Evolutionary conservation across 345 rosid genomes (phyloP), one percentile per base, ranked within the genome.

Genomic region (Melastoma malabathricum): DNA sequence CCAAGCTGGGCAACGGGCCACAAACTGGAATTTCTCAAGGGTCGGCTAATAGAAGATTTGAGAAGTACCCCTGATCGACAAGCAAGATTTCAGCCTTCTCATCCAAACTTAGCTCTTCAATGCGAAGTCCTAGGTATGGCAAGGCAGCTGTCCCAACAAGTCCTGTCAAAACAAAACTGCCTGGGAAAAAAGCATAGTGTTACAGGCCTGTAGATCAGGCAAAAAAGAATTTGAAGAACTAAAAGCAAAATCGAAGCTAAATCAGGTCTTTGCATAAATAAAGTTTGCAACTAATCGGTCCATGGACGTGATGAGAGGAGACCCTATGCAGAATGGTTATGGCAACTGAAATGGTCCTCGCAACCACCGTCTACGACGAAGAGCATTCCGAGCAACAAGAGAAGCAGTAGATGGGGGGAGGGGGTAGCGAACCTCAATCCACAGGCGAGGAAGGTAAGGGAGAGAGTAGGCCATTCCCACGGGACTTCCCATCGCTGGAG

Each of bases 141-240:
- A 84, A 47, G 20, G 70, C 81, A 0, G 79, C 80, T 15, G 78
- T 51, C 77, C 80, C 92, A 10, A 70, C 72, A 59, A 89, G 63
- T 29, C 95, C 92, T 82, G 97, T 82, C 86, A 89, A 80, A 70
- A 77, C 76, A 77, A 89, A 89, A 82, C 97, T 89, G 97, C 76
- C 89, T 78, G 94, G 78, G 61, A 76, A 61, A 50, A 76, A 61
- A 50, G 76, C 69, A 54, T 63, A 56, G 34, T 29, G 34, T 25
- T 55, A 46, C 47, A 44, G 45, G 6, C 46, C 23, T 52, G 14
- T 34, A 62, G 51, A 23, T 27, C 57, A 22, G 8, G 18, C 38
- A 19, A 22, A 39, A 31, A 25, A 16, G 2, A 17, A 51, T 51
- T 43, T 29, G 18, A 41, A 15, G 44, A 51, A 31, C 23, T 16